Percentiles rank a stretch among this genome's conserved stretches.
Conservation (phyloP, 768 basidiomycete genomes). For the Leccinum subgranulosum region DNA sequence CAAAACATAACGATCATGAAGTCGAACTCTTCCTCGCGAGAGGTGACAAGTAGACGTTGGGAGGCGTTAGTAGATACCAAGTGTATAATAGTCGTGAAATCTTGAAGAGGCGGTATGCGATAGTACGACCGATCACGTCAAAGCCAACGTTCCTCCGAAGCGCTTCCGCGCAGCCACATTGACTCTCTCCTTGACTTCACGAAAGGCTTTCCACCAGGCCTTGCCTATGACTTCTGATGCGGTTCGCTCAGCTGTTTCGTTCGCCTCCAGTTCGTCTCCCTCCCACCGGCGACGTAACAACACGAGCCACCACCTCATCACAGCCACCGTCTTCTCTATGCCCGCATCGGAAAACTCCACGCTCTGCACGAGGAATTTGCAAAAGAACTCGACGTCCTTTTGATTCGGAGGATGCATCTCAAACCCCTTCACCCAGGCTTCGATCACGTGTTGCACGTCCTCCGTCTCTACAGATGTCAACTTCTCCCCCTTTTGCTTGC, state of each 20-base stretch:
- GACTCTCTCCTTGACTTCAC: conserved; percentile 62
- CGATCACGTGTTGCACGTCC: conserved; percentile 71
- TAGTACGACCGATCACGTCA: conserved; percentile 40
- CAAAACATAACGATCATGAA: conserved; percentile 30
- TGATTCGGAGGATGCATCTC: conserved; percentile 59
- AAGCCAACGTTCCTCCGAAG: conserved; percentile 69
- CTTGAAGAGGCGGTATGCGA: neutral
- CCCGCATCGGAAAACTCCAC: conserved; percentile 67
- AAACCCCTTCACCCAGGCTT: conserved; percentile 72
- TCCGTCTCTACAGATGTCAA: conserved; percentile 58
- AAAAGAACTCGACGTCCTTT: conserved; percentile 74
- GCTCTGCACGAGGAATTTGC: conserved; percentile 66
- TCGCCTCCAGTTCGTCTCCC: conserved; percentile 33
- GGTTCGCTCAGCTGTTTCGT: conserved; percentile 28
- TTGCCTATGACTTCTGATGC: conserved; percentile 48
- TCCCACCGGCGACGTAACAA: conserved; percentile 68
- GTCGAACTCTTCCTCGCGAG: conserved; percentile 56
- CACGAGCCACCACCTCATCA: conserved; percentile 82
- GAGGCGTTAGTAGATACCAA: neutral
- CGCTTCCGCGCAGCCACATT: conserved; percentile 61
- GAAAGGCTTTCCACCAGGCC: conserved; percentile 83
- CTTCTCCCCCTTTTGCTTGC: conserved; percentile 50
- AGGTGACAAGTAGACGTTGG: conserved; percentile 37
- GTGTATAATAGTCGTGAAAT: neutral
- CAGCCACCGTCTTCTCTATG: conserved; percentile 63